Evolutionary conservation across 2,329 filamentous ascomycete genomes (phyloP).

Genomic region (Trichoderma endophyticum): DNA sequence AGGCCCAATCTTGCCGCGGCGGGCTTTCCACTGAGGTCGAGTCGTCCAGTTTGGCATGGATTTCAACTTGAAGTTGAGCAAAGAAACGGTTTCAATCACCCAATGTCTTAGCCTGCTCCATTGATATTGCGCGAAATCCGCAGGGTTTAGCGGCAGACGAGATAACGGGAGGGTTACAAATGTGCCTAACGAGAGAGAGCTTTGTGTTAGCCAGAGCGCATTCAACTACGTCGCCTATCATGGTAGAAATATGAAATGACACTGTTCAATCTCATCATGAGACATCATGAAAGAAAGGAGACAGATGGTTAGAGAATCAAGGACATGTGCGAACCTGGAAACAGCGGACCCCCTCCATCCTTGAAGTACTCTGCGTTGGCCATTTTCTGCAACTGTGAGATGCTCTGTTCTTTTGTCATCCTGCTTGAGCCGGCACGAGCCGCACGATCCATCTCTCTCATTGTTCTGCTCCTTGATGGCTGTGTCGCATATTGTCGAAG

Average conservation of each 20-base stretch:
- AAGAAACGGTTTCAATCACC: conserved; percentile 31
- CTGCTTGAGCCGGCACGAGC: conserved; percentile 24
- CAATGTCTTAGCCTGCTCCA: conserved; percentile 38
- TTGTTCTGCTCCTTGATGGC: conserved; percentile 27
- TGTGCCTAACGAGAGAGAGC: conserved; percentile 40
- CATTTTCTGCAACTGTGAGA: conserved; percentile 31
- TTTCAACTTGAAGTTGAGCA: conserved; percentile 40
- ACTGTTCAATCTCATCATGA: no score
- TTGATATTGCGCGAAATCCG: conserved; percentile 35
- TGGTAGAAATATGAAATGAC: no score
- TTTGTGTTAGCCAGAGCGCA: not conserved
- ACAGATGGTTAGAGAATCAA: not conserved
- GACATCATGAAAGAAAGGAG: not conserved
- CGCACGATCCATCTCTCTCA: conserved; percentile 30
- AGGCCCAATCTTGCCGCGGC: conserved; percentile 43
- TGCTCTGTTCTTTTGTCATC: conserved; percentile 30
- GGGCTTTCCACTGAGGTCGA: conserved; percentile 43
- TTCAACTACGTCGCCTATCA: not conserved
- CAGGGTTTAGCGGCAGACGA: conserved; percentile 30
- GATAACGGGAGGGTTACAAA: conserved; percentile 44
- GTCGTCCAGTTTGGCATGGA: conserved; percentile 45
- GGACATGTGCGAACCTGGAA: conserved; percentile 29
- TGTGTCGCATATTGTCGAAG: conserved; percentile 27
- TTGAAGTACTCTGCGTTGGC: conserved; percentile 35
- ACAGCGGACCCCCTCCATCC: conserved; percentile 33